Evolutionary conservation across 2,329 filamentous ascomycete genomes (phyloP).

Genomic region (Sclerotinia trifoliorum): DNA sequence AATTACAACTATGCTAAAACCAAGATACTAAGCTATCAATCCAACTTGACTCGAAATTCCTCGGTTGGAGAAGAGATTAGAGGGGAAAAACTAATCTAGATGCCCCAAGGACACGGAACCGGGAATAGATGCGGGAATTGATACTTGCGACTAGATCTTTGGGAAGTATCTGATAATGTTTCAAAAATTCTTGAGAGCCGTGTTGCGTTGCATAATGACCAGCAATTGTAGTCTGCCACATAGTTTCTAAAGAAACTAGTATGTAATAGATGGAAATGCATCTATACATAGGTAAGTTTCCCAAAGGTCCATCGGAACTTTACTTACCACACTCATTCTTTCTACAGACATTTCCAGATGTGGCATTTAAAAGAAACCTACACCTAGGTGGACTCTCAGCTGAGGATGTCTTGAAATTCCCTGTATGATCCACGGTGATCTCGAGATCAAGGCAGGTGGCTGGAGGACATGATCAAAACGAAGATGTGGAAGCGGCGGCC

Average conservation of each 20-base stretch:
- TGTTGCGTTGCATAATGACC: too few relatives aligned
- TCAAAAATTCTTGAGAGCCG: background rate
- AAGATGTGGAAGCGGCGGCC: constrained; percentile 24
- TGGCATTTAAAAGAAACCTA: background rate
- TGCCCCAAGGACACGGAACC: background rate
- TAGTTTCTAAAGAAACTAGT: background rate
- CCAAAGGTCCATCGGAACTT: background rate
- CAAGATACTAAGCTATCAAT: background rate
- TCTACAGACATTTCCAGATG: background rate
- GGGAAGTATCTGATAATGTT: background rate
- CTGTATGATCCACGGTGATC: constrained; percentile 20
- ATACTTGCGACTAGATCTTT: background rate
- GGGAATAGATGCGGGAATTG: background rate
- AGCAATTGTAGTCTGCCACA: background rate
- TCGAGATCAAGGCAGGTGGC: constrained; percentile 29
- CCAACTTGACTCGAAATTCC: background rate
- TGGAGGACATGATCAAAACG: constrained; percentile 27
- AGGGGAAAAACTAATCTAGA: background rate
- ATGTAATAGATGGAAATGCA: background rate
- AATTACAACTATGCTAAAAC: background rate
- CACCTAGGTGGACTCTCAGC: background rate
- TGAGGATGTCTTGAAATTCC: constrained; percentile 25
- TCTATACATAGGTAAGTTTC: background rate
- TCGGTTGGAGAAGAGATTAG: background rate
- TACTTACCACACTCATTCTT: background rate